Evolutionary conservation across 2,329 filamentous ascomycete genomes (phyloP).

Genomic region (Truncatella angustata): DNA sequence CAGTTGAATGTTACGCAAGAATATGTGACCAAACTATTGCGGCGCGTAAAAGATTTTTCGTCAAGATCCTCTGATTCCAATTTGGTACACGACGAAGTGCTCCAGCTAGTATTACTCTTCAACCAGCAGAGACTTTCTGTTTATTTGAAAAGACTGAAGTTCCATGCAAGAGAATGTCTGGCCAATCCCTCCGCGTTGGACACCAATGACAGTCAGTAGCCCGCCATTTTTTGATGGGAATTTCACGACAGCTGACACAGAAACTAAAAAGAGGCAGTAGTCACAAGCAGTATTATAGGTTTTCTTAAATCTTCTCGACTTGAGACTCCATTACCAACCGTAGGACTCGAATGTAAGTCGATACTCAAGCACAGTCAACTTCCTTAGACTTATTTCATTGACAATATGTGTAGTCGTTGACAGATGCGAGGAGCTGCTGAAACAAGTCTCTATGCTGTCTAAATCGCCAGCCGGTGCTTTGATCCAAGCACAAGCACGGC

Average conservation of each 20-base stretch:
- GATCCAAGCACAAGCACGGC: neutral
- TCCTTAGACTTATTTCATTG: neutral
- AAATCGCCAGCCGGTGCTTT: neutral
- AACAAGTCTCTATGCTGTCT: neutral
- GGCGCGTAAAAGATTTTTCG: neutral
- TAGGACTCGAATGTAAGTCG: neutral
- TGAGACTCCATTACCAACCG: neutral
- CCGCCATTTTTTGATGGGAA: neutral
- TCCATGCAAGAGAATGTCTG: neutral
- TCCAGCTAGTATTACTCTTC: neutral
- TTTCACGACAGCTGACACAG: neutral
- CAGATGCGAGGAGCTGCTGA: slow-evolving; percentile 5
- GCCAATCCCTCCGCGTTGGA: neutral
- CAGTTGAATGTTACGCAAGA: neutral
- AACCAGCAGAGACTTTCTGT: neutral
- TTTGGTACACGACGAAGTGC: neutral
- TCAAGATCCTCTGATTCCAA: neutral
- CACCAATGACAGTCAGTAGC: neutral
- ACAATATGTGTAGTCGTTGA: neutral
- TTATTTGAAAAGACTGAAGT: neutral
- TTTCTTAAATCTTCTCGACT: neutral
- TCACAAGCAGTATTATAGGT: neutral
- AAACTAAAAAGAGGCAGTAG: neutral
- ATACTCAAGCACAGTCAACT: neutral
- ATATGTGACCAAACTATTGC: neutral